phyloP scores from a whole-genome alignment of 2,329 filamentous ascomycete genomes.

The Neoascochyta sp. region DNA sequence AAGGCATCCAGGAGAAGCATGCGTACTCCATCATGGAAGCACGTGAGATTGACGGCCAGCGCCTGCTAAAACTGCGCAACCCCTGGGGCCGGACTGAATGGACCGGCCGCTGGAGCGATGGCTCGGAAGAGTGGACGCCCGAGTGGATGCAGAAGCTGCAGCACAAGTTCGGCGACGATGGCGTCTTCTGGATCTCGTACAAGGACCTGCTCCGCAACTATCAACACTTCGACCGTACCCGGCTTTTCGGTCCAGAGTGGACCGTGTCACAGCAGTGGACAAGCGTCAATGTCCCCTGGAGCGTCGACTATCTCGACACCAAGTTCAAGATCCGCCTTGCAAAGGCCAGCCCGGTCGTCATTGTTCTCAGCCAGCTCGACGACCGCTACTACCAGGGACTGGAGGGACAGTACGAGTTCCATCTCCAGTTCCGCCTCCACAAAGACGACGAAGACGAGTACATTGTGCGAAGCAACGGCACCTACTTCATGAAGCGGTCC shows the following conservation, averaged over 20 bases:
- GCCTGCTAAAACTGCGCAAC: constrained; percentile 54
- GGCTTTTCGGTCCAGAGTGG: constrained; percentile 60
- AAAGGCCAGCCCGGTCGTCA: constrained; percentile 52
- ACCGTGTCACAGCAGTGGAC: constrained; percentile 60
- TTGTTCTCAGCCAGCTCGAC: constrained; percentile 59
- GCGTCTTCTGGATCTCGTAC: constrained; percentile 61
- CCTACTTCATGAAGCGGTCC: constrained; percentile 64
- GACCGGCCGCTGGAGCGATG: constrained; percentile 78
- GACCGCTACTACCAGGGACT: constrained; percentile 59
- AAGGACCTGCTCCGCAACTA: constrained; percentile 57
- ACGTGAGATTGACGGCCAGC: constrained; percentile 58
- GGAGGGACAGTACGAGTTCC: constrained; percentile 55
- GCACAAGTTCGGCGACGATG: constrained; percentile 74
- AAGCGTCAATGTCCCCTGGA: constrained; percentile 57
- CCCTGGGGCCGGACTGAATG: constrained; percentile 80
- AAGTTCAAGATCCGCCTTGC: constrained; percentile 56
- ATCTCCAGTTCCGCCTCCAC: constrained; percentile 57
- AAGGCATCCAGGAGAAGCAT: constrained; percentile 47
- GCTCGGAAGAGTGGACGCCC: constrained; percentile 78
- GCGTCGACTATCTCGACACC: constrained; percentile 58
- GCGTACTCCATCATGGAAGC: constrained; percentile 59
- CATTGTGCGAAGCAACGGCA: constrained; percentile 54
- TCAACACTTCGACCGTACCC: constrained; percentile 58
- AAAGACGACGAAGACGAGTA: constrained; percentile 59
- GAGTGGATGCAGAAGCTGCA: constrained; percentile 70